phyloP scores from a whole-genome alignment of 2,329 filamentous ascomycete genomes.

The Nigrograna mackinnonii region DNA sequence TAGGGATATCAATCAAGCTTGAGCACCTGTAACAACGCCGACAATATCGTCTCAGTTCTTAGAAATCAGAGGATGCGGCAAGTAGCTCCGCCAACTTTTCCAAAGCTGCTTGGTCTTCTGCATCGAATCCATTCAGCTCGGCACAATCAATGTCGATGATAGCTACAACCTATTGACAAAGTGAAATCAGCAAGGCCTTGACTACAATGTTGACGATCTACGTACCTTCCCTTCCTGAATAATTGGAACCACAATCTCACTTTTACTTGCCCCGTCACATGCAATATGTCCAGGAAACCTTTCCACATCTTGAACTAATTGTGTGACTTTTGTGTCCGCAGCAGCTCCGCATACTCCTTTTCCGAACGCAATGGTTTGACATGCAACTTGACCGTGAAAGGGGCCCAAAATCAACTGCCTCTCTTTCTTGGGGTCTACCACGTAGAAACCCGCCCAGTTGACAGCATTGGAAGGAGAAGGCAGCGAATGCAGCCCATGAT shows the following conservation, averaged over 20 bases:
- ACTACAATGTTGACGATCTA: conserved; percentile 2
- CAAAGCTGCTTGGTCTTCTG: conserved; percentile 66
- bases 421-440: conserved; percentile 54
- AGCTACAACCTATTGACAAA: conserved; percentile 64
- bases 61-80: conserved; percentile 38
- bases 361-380: conserved; percentile 75
- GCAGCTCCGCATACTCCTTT: conserved; percentile 77
- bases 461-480: conserved; percentile 66
- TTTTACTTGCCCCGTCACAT: conserved; percentile 74
- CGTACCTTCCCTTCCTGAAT: conserved; percentile 53
- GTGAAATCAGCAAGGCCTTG: too few species aligned
- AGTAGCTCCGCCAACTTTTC: conserved; percentile 59
- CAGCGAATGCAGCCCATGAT: conserved; percentile 78
- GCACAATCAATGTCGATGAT: conserved; percentile 84
- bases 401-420: conserved; percentile 73
- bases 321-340: conserved; percentile 63
- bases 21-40: too few species aligned
- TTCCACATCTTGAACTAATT: conserved; percentile 71
- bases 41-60: too few species aligned
- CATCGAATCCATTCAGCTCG: conserved; percentile 67
- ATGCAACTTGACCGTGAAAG: conserved; percentile 78
- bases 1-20: too few species aligned
- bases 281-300: conserved; percentile 80
- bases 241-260: conserved; percentile 82
- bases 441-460: conserved; percentile 85